These are phyloP conservation scores for Entoloma clypeatum DNA, from an alignment of 1,284 basidiomycete genomes.

Conservation along the genomic window DNA sequence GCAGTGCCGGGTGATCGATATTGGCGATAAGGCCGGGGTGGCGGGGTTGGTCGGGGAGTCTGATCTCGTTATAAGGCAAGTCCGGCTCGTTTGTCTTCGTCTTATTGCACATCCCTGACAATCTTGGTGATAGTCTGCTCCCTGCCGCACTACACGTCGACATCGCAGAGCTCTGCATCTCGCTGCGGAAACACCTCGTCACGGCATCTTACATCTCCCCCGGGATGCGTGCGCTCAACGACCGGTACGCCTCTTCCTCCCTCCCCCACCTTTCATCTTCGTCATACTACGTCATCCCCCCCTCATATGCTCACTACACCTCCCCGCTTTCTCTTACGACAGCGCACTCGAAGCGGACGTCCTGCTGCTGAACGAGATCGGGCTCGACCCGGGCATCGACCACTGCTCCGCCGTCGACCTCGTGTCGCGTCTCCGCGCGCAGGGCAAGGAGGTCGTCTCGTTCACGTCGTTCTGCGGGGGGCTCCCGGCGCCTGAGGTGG, in stretches of 20 bases:
- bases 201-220: slow-evolving; percentile 92
- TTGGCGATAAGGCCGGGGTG: slow-evolving; percentile 51
- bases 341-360: slow-evolving; percentile 71
- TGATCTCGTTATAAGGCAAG: slow-evolving; percentile 44
- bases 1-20: slow-evolving; percentile 58
- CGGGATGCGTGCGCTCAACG: slow-evolving; percentile 71
- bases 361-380: slow-evolving; percentile 88
- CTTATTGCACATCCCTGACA: slow-evolving; percentile 4
- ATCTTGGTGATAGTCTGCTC: slow-evolving; percentile 62
- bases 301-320: neutral
- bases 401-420: slow-evolving; percentile 87
- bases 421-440: slow-evolving; percentile 52
- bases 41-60: slow-evolving; percentile 46
- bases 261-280: slow-evolving; percentile 1
- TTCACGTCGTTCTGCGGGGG: slow-evolving; percentile 96
- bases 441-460: slow-evolving; percentile 64
- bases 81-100: slow-evolving; percentile 1
- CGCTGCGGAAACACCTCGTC: slow-evolving; percentile 74
- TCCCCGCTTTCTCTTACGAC: neutral
- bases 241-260: slow-evolving; percentile 41
- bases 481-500: slow-evolving; percentile 75
- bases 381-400: slow-evolving; percentile 95
- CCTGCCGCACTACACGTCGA: slow-evolving; percentile 76
- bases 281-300: neutral
- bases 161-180: slow-evolving; percentile 78